Conservation (phyloP, 2,329 filamentous ascomycete genomes). For the Pyrenochaeta sp. region DNA sequence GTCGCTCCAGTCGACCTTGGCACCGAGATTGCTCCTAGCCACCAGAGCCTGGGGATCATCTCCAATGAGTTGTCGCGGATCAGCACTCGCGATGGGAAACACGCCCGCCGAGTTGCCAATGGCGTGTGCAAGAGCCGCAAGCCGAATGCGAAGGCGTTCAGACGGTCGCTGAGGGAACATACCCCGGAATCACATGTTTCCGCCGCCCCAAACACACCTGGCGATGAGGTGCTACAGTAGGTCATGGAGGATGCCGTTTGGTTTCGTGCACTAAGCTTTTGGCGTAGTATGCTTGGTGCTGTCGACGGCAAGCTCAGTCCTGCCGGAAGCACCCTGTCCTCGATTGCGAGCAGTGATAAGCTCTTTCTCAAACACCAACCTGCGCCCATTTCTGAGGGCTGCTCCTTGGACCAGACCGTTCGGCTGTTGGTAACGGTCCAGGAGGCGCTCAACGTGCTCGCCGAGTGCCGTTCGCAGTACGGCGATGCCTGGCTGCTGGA, state of each 20-base stretch:
- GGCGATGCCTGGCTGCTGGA: constrained; percentile 43
- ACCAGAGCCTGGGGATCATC: constrained; percentile 37
- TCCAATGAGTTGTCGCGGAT: constrained; percentile 35
- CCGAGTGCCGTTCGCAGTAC: constrained; percentile 33
- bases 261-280: constrained; percentile 44
- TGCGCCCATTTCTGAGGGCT: constrained; percentile 36
- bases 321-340: constrained; percentile 33
- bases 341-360: constrained; percentile 39
- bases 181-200: constrained; percentile 30
- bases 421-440: constrained; percentile 38
- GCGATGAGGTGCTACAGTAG: constrained; percentile 48
- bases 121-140: constrained; percentile 34
- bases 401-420: constrained; percentile 39
- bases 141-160: constrained; percentile 18
- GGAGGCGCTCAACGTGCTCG: constrained; percentile 43
- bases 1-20: constrained; percentile 31
- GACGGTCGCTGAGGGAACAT: constrained; percentile 29
- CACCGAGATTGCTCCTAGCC: constrained; percentile 22
- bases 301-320: constrained; percentile 31
- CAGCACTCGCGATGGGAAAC: constrained; percentile 29
- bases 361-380: constrained; percentile 48
- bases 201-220: constrained; percentile 42
- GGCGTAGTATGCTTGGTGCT: constrained; percentile 39
- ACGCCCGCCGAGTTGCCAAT: constrained; percentile 28
- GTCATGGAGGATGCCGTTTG: constrained; percentile 41